These are phyloP conservation scores for Ophiostoma quercus DNA, from an alignment of 2,329 filamentous ascomycete species.

Conservation along the genomic window DNA sequence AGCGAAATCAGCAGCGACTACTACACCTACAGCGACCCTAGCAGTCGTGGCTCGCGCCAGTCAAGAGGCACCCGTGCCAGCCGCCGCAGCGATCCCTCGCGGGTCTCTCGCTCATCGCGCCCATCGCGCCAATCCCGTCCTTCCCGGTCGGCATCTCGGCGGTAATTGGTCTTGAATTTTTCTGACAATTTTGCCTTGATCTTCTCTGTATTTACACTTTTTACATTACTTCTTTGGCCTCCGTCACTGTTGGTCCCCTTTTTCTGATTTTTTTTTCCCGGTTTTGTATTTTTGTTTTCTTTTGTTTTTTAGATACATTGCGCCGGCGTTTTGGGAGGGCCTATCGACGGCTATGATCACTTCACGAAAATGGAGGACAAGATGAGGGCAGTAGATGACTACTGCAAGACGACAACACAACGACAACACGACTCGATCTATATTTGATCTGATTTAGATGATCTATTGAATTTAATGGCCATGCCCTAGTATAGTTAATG, in stretches of 20 bases:
- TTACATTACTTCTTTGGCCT: slow-evolving; percentile 11
- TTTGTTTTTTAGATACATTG: slow-evolving; percentile 20
- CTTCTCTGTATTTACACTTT: slow-evolving; percentile 17
- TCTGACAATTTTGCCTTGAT: background rate
- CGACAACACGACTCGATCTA: background rate
- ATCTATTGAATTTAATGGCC: slow-evolving; percentile 8
- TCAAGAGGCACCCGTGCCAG: slow-evolving; percentile 27
- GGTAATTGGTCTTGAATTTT: slow-evolving; percentile 13
- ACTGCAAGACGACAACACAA: background rate
- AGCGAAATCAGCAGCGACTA: slow-evolving; percentile 48
- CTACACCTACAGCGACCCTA: slow-evolving; percentile 46
- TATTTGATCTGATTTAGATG: background rate
- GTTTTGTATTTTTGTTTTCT: slow-evolving; percentile 14
- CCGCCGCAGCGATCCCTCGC: slow-evolving; percentile 31
- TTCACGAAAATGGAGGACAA: slow-evolving; percentile 10
- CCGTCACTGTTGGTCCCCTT: background rate
- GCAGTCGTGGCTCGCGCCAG: slow-evolving; percentile 31
- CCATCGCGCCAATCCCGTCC: slow-evolving; percentile 22
- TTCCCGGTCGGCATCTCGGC: slow-evolving; percentile 17
- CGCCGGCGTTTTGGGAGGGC: slow-evolving; percentile 22
- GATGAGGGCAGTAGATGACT: background rate
- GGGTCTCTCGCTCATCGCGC: slow-evolving; percentile 29
- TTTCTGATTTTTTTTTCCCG: background rate
- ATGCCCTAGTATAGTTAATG: background rate
- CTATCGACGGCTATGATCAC: slow-evolving; percentile 14